Conservation (phyloP, 2,329 filamentous ascomycete species). For the Colletotrichum aenigma region DNA sequence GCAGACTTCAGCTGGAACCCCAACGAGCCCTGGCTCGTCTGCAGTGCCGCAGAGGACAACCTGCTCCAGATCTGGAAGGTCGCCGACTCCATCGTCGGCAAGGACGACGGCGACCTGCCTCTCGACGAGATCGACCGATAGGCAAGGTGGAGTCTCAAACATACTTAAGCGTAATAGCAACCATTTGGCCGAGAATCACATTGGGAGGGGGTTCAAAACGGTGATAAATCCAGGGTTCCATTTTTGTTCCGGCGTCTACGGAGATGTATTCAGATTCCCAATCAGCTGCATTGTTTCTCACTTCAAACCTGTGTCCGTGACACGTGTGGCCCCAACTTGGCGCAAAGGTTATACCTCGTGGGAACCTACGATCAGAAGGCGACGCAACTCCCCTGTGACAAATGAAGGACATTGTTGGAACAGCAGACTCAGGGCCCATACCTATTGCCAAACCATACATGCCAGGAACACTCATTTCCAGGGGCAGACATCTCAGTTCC, state of each 20-base stretch:
- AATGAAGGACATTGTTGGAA: background rate
- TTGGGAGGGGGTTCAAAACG: background rate
- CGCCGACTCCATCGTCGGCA: slow-evolving; percentile 79
- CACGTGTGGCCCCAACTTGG: background rate
- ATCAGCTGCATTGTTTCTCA: background rate
- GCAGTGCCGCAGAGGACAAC: slow-evolving; percentile 95
- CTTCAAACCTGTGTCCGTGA: background rate
- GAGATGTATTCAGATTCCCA: slow-evolving; percentile 17
- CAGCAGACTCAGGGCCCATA: background rate
- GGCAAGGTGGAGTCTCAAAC: slow-evolving; percentile 17
- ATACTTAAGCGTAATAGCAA: slow-evolving; percentile 6
- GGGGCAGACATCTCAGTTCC: background rate
- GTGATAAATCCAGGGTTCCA: background rate
- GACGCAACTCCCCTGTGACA: background rate
- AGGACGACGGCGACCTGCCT: slow-evolving; percentile 75
- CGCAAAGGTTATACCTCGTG: background rate
- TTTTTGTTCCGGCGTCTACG: slow-evolving; percentile 17
- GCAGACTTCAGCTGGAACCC: slow-evolving; percentile 98
- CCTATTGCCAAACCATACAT: background rate
- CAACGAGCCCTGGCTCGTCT: slow-evolving; percentile 96
- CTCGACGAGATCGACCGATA: slow-evolving; percentile 77
- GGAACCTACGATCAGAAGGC: background rate
- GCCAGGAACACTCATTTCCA: background rate
- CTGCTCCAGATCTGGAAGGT: slow-evolving; percentile 94
- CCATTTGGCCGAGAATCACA: background rate